Evolutionary conservation across 805 yeast species (phyloP).

Genomic region (Wickerhamomyces subpelliculosus): DNA sequence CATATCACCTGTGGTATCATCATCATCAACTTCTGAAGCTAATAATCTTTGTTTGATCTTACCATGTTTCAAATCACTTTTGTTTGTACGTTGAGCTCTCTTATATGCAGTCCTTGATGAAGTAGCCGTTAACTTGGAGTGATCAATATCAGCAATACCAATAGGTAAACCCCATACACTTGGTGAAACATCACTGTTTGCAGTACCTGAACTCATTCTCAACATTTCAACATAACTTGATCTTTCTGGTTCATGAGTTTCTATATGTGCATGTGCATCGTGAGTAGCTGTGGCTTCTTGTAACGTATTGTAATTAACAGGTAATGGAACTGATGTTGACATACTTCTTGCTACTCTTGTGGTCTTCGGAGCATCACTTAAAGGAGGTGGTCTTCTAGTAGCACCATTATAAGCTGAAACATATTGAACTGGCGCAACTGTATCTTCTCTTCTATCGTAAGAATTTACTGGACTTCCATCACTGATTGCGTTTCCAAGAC

Average conservation of each 20-base stretch:
- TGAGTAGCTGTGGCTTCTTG: background rate
- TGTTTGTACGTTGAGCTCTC: slow-evolving; percentile 12
- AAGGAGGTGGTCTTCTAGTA: slow-evolving; percentile 33
- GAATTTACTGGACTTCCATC: slow-evolving; percentile 5
- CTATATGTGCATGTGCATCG: background rate
- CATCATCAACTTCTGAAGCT: slow-evolving; percentile 72
- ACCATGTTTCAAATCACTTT: slow-evolving; percentile 52
- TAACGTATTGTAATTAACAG: slow-evolving; percentile 1
- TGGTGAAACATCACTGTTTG: slow-evolving; percentile 42
- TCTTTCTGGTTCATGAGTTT: slow-evolving; percentile 37
- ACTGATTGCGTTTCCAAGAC: slow-evolving; percentile 3
- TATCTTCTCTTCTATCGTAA: slow-evolving; percentile 34
- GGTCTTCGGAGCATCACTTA: slow-evolving; percentile 22
- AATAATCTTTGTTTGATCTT: slow-evolving; percentile 57
- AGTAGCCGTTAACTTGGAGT: slow-evolving; percentile 9
- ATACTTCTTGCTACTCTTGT: slow-evolving; percentile 31
- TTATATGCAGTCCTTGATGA: slow-evolving; percentile 9
- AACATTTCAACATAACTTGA: slow-evolving; percentile 43
- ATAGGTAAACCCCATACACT: slow-evolving; percentile 43
- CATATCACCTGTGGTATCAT: slow-evolving; percentile 26
- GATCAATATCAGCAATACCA: slow-evolving; percentile 45
- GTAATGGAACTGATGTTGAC: slow-evolving; percentile 19
- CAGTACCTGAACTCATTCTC: slow-evolving; percentile 38
- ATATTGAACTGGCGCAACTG: slow-evolving; percentile 25
- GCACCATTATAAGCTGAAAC: slow-evolving; percentile 4